Evolutionary conservation across 768 basidiomycete species (phyloP), one percentile per base, ranked within the genome.

Genomic region (Boletus vermiculosoides): DNA sequence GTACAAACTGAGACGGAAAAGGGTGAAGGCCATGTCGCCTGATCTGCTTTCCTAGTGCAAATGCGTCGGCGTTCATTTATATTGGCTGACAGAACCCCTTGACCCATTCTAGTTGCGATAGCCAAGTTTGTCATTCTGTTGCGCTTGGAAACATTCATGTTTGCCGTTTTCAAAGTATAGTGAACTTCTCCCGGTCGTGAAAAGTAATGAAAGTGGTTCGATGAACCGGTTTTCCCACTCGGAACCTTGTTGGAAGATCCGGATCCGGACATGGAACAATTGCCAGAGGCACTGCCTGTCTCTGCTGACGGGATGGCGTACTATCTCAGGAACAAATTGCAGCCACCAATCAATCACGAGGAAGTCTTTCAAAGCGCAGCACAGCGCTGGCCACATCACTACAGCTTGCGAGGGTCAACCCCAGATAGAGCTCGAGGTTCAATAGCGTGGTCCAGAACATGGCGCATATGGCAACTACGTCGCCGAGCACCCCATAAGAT

Each of bases 391-490:
- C 50, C 59, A 54, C 54, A 64, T 57, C 22, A 58, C 37, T 39
- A 54, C 50, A 55, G 60, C 52, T 11, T 49, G 31, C 23, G 61
- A 62, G 59, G 54, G 54, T 39, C 60, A 52, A 66, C 63, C 68
- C 68, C 61, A 65, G 54, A 59, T 63, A 57, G 41, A 56, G 58
- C 63, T 65, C 52, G 61, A 63, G 40, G 52, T 49, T 39, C 53
- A 60, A 58, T 60, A 48, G 57, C 55, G 46, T 50, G 64, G 67
- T 64, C 72, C 65, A 71, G 74, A 71, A 73, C 64, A 49, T 33
- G 22, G 69, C 71, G 44, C 37, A 77, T 68, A 72, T 64, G 73
- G 77, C 65, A 73, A 74, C 50, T 71, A 68, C 65, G 64, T 52
- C 65, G 60, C 70, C 76, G 71, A 73, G 71, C 67, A 66, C 58